Percentiles rank a stretch among this genome's conserved stretches.
These are phyloP conservation scores for Marsdenia floribunda DNA, from an alignment of 257 asterid genomes.

Conservation along the genomic window DNA sequence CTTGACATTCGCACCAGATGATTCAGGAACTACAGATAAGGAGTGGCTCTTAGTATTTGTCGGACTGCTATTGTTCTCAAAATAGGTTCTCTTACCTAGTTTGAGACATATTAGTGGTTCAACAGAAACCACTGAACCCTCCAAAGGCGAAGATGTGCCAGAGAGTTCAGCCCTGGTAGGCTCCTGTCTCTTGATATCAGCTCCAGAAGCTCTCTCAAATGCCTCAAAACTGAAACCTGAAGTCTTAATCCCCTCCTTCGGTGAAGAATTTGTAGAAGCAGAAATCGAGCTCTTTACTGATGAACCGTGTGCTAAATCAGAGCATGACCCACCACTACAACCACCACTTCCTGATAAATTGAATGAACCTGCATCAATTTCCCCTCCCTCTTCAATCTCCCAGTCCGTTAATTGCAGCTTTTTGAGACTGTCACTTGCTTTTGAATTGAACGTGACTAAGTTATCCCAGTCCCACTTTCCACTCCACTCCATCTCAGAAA, in stretches of 20 bases:
- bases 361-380: slow-evolving; percentile 54
- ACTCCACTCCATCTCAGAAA: slow-evolving; percentile 70
- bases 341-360: slow-evolving; percentile 54
- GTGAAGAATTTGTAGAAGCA: slow-evolving; percentile 66
- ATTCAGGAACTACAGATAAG: slow-evolving; percentile 37
- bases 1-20: slow-evolving; percentile 42
- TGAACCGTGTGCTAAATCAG: slow-evolving; percentile 62
- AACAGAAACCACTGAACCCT: slow-evolving; percentile 44
- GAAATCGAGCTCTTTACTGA: slow-evolving; percentile 79
- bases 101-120: slow-evolving; percentile 67
- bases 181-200: slow-evolving; percentile 17
- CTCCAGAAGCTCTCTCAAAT: slow-evolving; percentile 30
- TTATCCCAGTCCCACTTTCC: slow-evolving; percentile 75
- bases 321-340: slow-evolving; percentile 50
- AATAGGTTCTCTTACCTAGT: slow-evolving; percentile 82
- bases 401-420: slow-evolving; percentile 64
- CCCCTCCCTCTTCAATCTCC: slow-evolving; percentile 63
- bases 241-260: slow-evolving; percentile 36
- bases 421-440: slow-evolving; percentile 49
- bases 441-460: slow-evolving; percentile 44
- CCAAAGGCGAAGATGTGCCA: slow-evolving; percentile 42
- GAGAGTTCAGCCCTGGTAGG: slow-evolving; percentile 16
- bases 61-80: slow-evolving; percentile 46
- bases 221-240: slow-evolving; percentile 44
- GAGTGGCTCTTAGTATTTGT: slow-evolving; percentile 44